A percentile compares a stretch with the other conserved stretches of the same genome.
Evolutionary conservation across 148 eudicot genomes (phyloP).

Genomic region (Suaeda aralocaspica): DNA sequence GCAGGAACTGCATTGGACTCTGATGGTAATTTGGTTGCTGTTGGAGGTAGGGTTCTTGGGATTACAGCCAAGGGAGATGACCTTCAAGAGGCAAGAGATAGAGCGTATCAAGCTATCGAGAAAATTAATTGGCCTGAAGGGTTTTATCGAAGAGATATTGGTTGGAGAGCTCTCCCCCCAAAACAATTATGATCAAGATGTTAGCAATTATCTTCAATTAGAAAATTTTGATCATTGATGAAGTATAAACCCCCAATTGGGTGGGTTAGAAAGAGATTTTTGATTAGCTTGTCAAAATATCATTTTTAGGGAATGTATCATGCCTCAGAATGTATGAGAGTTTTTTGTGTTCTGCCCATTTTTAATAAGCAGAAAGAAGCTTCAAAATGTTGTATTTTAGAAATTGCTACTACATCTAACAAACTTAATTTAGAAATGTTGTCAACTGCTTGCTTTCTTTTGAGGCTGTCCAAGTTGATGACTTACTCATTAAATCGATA

Average conservation of each 20-base stretch:
- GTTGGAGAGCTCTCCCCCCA: conserved; percentile 84
- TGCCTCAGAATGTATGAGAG: neutral
- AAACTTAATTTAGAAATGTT: neutral
- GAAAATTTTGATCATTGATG: neutral
- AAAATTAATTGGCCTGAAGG: conserved; percentile 77
- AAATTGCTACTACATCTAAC: neutral
- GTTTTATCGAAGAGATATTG: conserved; percentile 73
- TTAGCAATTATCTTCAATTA: neutral
- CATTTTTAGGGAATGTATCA: neutral
- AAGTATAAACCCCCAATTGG: neutral
- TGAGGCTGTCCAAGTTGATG: neutral
- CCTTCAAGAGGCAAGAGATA: conserved; percentile 72
- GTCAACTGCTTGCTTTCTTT: neutral
- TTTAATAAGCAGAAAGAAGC: neutral
- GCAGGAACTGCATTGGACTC: conserved; percentile 78
- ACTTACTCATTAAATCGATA: neutral
- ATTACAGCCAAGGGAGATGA: conserved; percentile 77
- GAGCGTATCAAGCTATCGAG: conserved; percentile 66
- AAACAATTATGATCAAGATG: conserved; percentile 15
- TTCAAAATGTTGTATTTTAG: neutral
- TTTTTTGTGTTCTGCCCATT: neutral
- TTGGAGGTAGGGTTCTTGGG: conserved; percentile 92
- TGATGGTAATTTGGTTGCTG: conserved; percentile 62
- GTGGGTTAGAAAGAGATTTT: neutral
- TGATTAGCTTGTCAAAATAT: neutral